Evolutionary conservation across 495 filamentous ascomycete genomes (phyloP).

Genomic region (Haplographium delicatum): DNA sequence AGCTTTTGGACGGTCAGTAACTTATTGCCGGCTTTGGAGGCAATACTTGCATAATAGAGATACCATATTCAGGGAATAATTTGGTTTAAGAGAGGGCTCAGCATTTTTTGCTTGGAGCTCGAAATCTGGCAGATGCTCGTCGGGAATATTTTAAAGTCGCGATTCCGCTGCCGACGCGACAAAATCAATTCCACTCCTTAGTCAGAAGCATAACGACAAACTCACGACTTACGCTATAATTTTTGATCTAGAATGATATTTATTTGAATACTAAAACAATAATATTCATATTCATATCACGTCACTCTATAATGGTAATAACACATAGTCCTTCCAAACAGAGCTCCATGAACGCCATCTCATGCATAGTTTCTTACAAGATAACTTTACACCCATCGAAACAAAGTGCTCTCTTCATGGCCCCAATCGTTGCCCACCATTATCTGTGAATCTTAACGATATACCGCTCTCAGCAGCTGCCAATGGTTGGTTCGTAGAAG

Average conservation of each 20-base stretch:
- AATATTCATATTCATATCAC: conserved; percentile 6
- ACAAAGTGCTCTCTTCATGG: conserved; percentile 18
- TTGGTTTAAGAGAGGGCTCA: neutral
- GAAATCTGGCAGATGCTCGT: neutral
- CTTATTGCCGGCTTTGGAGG: neutral
- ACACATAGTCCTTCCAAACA: conserved; percentile 4
- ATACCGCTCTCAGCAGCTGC: conserved; percentile 42
- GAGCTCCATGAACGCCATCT: conserved; percentile 14
- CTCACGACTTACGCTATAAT: no score
- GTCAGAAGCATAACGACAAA: no score
- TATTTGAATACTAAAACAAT: neutral
- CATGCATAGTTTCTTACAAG: conserved; percentile 24
- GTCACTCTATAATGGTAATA: conserved; percentile 8
- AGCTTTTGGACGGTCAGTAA: conserved; percentile 31
- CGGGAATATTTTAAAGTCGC: neutral
- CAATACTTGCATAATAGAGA: conserved; percentile 18
- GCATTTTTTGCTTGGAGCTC: conserved; percentile 5
- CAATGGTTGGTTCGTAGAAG: conserved; percentile 44
- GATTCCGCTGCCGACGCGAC: conserved; percentile 15
- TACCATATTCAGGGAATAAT: conserved; percentile 14
- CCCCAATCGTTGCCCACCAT: conserved; percentile 61
- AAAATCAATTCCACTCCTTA: no score
- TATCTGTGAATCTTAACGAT: conserved; percentile 55
- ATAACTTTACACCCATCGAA: conserved; percentile 4
- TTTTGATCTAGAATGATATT: neutral